Conservation (phyloP, 257 asterid species). For the Rubia yunnanensis region DNA sequence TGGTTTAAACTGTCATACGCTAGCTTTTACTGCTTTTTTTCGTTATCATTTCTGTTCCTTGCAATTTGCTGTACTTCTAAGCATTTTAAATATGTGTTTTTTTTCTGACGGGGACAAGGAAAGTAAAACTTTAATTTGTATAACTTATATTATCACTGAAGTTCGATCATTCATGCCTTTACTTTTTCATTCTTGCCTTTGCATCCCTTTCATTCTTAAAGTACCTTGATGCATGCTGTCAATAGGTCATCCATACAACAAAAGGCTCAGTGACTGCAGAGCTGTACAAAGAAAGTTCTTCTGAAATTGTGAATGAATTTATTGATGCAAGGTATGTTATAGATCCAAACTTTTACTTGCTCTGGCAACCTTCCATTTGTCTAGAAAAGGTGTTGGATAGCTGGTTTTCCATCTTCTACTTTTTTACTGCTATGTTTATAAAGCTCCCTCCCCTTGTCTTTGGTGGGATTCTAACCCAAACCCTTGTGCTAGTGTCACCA, state of each 20-base stretch:
- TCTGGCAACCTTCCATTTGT: conserved; percentile 1
- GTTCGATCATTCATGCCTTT: neutral
- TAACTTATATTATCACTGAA: neutral
- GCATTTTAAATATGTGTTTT: neutral
- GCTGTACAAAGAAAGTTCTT: conserved; percentile 84
- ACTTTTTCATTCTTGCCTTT: conserved; percentile 11
- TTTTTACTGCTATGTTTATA: neutral
- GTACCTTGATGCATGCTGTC: conserved; percentile 8
- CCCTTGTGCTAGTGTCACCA: neutral
- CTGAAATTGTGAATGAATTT: conserved; percentile 70
- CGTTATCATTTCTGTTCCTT: neutral
- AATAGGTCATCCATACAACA: conserved; percentile 67
- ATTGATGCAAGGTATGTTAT: conserved; percentile 54
- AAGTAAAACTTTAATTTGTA: neutral
- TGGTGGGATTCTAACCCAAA: neutral
- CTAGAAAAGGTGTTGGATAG: neutral
- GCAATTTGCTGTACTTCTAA: neutral
- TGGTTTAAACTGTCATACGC: neutral
- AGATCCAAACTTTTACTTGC: neutral
- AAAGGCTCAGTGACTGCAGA: conserved; percentile 82
- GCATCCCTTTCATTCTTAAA: neutral
- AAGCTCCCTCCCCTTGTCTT: neutral
- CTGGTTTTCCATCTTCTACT: neutral
- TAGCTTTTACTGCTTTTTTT: neutral
- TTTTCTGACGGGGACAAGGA: neutral